Conservation (phyloP, 495 filamentous ascomycete species). For the Aspergillus mulundensis region DNA sequence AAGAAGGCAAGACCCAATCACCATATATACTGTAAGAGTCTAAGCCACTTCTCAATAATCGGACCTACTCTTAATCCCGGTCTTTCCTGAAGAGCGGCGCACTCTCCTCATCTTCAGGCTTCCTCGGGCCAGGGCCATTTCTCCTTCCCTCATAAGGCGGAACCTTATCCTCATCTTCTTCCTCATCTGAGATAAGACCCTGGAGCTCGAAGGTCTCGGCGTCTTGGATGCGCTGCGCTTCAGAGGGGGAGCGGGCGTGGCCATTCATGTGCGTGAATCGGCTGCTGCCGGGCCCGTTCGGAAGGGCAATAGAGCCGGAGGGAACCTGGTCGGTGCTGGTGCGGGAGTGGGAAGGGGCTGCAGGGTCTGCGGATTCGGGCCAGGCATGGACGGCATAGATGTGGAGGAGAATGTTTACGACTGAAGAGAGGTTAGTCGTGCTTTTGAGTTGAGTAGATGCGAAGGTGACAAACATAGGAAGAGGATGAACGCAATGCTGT, state of each 20-base stretch:
- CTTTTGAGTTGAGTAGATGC: not conserved
- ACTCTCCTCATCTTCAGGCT: conserved; percentile 35
- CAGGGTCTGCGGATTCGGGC: conserved; percentile 39
- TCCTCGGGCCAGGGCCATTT: conserved; percentile 24
- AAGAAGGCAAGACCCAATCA: not conserved
- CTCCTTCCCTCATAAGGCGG: conserved; percentile 4
- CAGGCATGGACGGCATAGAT: conserved; percentile 67
- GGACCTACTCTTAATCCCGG: not conserved
- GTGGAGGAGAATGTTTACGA: conserved; percentile 77
- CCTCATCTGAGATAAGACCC: conserved; percentile 84
- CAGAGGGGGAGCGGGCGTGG: conserved; percentile 43
- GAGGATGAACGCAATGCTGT: conserved; percentile 81
- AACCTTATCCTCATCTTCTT: conserved; percentile 42
- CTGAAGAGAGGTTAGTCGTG: conserved; percentile 24
- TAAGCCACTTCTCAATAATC: not conserved
- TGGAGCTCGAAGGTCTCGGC: conserved; percentile 90
- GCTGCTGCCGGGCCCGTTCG: not conserved
- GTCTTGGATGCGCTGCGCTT: conserved; percentile 57
- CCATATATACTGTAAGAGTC: not conserved
- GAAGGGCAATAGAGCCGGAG: conserved; percentile 2
- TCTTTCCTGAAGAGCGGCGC: conserved; percentile 29
- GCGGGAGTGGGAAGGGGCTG: conserved; percentile 17
- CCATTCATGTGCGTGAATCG: conserved; percentile 46
- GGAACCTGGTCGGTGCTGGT: conserved; percentile 9
- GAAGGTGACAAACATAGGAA: conserved; percentile 66